These are phyloP conservation scores for Brassica carinata DNA, from an alignment of 345 rosid species.

Conservation along the genomic window DNA sequence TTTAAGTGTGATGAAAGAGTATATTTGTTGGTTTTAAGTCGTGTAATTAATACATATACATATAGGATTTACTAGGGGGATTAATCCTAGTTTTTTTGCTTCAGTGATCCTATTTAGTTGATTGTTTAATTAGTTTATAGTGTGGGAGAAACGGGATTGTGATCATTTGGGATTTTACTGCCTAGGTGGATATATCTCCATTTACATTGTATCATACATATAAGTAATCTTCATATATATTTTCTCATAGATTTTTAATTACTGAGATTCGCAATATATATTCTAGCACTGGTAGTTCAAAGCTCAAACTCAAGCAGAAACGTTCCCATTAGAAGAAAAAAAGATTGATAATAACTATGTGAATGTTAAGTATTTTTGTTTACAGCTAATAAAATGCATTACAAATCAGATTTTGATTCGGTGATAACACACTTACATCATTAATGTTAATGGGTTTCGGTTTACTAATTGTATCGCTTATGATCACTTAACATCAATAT, in stretches of 20 bases:
- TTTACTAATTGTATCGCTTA: background rate
- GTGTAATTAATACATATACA: constrained; percentile 29
- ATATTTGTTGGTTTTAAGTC: constrained; percentile 31
- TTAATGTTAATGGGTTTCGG: background rate
- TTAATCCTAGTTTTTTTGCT: constrained; percentile 29
- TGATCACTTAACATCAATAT: constrained; percentile 4
- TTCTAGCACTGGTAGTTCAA: background rate
- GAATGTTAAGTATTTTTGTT: background rate
- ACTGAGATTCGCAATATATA: background rate
- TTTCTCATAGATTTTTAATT: constrained; percentile 1
- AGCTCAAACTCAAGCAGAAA: constrained; percentile 7
- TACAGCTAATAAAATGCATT: background rate
- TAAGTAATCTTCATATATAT: background rate
- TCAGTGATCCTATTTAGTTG: constrained; percentile 24
- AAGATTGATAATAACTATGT: background rate
- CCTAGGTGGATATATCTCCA: constrained; percentile 17
- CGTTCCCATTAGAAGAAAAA: background rate
- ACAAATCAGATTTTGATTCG: too few species aligned
- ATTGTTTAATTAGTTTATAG: constrained; percentile 32
- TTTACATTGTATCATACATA: constrained; percentile 25
- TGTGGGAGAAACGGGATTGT: constrained; percentile 4
- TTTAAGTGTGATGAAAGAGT: constrained; percentile 33
- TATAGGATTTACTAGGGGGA: constrained; percentile 32
- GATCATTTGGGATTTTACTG: constrained; percentile 29
- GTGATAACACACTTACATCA: background rate